Conservation (phyloP, 2,329 filamentous ascomycete genomes). For the Penicillium sumatraense region DNA sequence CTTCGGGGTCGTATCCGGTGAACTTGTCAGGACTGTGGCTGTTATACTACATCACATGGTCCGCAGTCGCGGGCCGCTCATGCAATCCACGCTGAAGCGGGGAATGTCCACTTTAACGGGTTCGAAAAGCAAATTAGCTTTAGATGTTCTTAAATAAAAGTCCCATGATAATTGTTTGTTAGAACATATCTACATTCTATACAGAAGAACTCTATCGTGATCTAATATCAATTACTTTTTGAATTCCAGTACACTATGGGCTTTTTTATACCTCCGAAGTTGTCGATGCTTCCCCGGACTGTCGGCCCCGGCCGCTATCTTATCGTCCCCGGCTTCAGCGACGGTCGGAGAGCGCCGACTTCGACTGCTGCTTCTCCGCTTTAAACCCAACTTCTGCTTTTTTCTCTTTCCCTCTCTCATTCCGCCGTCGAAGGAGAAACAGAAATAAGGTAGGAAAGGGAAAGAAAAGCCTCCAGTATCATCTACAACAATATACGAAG, state of each 20-base stretch:
- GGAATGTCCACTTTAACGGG: no score
- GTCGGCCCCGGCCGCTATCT: constrained; percentile 4
- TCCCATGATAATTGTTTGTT: not conserved
- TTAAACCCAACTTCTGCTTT: not conserved
- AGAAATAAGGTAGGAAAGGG: not conserved
- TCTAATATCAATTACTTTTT: not conserved
- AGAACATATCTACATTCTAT: no score
- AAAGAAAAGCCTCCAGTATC: not conserved
- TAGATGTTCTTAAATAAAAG: no score
- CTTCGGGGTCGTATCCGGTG: not conserved
- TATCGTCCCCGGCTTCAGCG: not conserved
- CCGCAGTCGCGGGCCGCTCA: not conserved
- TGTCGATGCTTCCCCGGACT: not conserved
- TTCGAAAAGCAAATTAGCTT: not conserved
- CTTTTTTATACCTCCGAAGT: no score
- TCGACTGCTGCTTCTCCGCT: constrained; percentile 2
- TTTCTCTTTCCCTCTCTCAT: not conserved
- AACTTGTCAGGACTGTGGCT: not conserved
- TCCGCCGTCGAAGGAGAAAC: not conserved
- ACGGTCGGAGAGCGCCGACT: constrained; percentile 2
- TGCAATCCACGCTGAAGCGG: not conserved
- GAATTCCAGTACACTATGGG: not conserved
- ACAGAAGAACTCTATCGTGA: no score
- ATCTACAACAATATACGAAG: not conserved
- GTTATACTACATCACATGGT: not conserved